phyloP scores from a whole-genome alignment of 768 basidiomycete genomes.

The Lactarius hengduanensis region DNA sequence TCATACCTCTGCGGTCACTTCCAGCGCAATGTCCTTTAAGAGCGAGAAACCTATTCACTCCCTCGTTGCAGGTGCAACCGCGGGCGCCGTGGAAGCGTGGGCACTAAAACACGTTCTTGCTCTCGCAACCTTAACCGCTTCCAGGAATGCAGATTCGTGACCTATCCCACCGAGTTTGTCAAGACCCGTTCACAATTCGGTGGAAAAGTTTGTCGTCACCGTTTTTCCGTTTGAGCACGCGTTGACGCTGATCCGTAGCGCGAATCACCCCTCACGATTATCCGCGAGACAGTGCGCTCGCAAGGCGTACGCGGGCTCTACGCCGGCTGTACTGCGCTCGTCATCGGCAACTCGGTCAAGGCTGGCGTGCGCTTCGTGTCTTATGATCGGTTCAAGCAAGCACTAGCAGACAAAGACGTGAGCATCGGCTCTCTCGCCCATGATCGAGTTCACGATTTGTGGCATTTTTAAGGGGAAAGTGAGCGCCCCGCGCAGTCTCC shows the following conservation, averaged over 20 bases:
- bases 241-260: conserved; percentile 38
- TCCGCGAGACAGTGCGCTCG: conserved; percentile 66
- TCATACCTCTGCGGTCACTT: too few species aligned
- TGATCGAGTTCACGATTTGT: conserved; percentile 11
- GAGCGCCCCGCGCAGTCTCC: conserved; percentile 76
- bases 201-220: conserved; percentile 52
- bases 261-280: conserved; percentile 71
- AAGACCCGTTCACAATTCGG: conserved; percentile 95
- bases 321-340: conserved; percentile 84
- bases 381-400: conserved; percentile 88
- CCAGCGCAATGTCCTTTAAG: conserved; percentile 44
- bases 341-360: conserved; percentile 89
- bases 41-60: conserved; percentile 86
- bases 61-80: conserved; percentile 85
- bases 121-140: conserved; percentile 36
- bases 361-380: conserved; percentile 95
- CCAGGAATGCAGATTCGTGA: conserved; percentile 62
- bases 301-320: conserved; percentile 88
- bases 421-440: not conserved
- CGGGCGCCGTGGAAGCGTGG: conserved; percentile 92
- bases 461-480: conserved; percentile 72
- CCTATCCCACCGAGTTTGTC: conserved; percentile 88
- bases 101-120: conserved; percentile 32
- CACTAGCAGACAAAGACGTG: conserved; percentile 82
- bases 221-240: not conserved